Base-by-base conservation (phyloP, 176 grass and related monocot genomes). In the Thinopyrum elongatum region DNA sequence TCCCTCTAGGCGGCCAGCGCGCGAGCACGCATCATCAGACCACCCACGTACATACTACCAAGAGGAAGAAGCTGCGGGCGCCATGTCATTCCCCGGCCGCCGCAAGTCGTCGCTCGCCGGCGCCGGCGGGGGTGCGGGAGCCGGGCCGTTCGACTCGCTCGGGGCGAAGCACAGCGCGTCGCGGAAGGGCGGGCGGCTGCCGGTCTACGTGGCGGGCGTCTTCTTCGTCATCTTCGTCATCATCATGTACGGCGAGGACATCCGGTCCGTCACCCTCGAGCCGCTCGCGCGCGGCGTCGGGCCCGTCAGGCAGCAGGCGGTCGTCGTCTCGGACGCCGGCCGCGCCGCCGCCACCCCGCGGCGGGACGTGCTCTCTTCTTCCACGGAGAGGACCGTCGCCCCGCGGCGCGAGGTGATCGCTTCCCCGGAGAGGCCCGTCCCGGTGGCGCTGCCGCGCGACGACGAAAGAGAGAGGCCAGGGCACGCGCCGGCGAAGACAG, bases 211-310 rank as follows among this genome's bases (percentile, higher is more conserved):
- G 67, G 86, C 87, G 9, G 68, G 89, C 73, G 73, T 80, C 57
- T 83, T 86, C 84, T 82, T 91, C 84, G 29, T 87, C 84, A 8
- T 93, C 42, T 93, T 82, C 68, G 89, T 88, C 17, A 6, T 95
- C 69, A 6, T 95, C 91, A 87, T 95, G 86, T 95, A 93, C 88
- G 84, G 81, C 74, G 94, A 95, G 87, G 87, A 91, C 89, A 87
- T 95, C 89, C 85, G 76, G 74, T 82, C 89, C 38, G 58, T 95
- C 9, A 85, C 88, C 29, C 22, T 83, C 3, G 65, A 83, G 79
- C 83, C 93, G 26, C 69, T 85, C 22, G 63, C 83, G 30, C 83
- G 53, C 16, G 67, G 53, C 16, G 67, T 2, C 9, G 73, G 83
- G 17, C 35, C 62, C 3, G 10, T 44, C 4, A 6, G 25, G 59